Evolutionary conservation across 2,329 filamentous ascomycete species (phyloP), one percentile per base, ranked within the genome.

Genomic region (Microdochium trichocladiopsis): DNA sequence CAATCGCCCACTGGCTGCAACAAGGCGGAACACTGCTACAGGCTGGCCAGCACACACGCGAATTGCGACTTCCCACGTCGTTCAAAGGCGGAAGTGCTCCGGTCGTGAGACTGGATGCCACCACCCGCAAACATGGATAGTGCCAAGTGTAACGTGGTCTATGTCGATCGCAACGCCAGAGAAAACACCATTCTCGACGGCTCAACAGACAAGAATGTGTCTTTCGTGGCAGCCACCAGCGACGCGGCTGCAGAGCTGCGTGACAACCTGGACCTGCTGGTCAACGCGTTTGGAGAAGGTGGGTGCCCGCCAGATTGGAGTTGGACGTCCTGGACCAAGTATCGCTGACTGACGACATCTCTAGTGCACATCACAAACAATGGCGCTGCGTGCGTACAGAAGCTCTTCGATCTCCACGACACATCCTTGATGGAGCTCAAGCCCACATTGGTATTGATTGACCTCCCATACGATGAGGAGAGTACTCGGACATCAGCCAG

Each of bases 101-200:
- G 72, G 78, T 81, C 78, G 73, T 66, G 69, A 76, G 79, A 79
- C 79, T 81, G 77, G 78, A 74, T 77, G 77, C 76, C 74, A 71
- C 68, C 71, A 65, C 68, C 72, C 70, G 69, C 71, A 71, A 75
- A 68, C 65, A 83, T 83, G 80, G 79, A 83, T 66, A 73, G 72
- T 63, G 72, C 76, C 61, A 69, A 71, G 54, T 82, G 78, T 65
- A 78, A 82, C 65, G 74, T 83, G 58, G 78, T 84, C 56, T 84
- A 83, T 59, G 78, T 83, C 60, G 78, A 82, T 68, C 77, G 77
- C 61, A 69, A 72, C 55, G 73, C 79, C 56, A 69, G 68, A 58
- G 66, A 73, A 55, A 73, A 80, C 60, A 70, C 75, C 52, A 62
- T 73, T 50, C 65, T 80, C 41, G 53, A 59, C 37, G 55, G 57